Base-by-base conservation (phyloP, 768 basidiomycete genomes). In the Hemileccinum rubropunctum region DNA sequence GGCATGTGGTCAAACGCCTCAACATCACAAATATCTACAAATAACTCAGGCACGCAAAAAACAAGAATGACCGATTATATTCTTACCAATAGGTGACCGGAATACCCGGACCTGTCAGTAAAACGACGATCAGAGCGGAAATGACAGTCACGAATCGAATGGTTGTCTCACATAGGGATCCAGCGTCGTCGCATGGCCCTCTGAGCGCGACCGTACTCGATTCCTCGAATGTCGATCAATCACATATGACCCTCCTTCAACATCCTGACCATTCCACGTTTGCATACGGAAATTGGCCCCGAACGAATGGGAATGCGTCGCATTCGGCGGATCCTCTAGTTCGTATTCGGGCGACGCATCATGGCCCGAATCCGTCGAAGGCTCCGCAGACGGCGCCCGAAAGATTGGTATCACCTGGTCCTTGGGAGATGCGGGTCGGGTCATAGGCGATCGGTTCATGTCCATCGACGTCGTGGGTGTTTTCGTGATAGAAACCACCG, bases 341-440 rank as follows among this genome's bases (percentile, higher is more conserved):
- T 78, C 75, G 44, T 74, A 73, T n/a, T 69, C 69, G 10, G 74
- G 71, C 1, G 68, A 71, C 30, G 69, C 57, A 35, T 68, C 71
- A 26, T 66, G 65, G 20, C 51, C 60, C 9, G 58, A 62, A 9
- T 49, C 46, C n/a, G 54, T 48, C 2, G 68, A 64, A 44, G 53
- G 45, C 44, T 48, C 53, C 23, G 40, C 33, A 28, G 63, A 56
- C 37, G 56, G 34, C 15, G 41, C 9, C 12, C 48, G 67, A 50
- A 63, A 63, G 18, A 64, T 48, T 33, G 53, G 54, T 47, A 65
- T 59, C 9, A 52, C 54, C 12, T 42, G 48, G 45, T 60, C 59
- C 34, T 66, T 70, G 32, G 58, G 59, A 33, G 54, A 62, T 30
- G 15, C 32, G 4, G 66, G 27, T n/a, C 50, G 57, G 52, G 27